Conservation (phyloP, 2,329 filamentous ascomycete genomes). For the Arthroderma sp. region DNA sequence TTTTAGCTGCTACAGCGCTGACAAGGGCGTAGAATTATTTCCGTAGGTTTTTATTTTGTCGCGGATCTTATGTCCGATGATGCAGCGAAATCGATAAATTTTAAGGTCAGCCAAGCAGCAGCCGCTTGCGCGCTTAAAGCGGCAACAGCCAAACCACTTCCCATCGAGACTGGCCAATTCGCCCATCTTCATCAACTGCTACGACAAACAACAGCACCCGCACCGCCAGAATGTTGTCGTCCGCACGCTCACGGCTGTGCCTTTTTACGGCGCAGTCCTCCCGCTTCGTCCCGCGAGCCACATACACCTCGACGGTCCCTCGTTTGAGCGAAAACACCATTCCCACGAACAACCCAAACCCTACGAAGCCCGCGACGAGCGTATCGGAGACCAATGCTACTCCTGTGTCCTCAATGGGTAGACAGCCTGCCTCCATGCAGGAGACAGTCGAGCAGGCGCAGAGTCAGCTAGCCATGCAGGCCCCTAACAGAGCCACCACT, state of each 20-base stretch:
- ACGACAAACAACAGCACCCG: conserved; percentile 11
- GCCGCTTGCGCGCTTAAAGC: conserved; percentile 4
- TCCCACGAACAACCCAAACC: conserved; percentile 48
- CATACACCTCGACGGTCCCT: conserved; percentile 35
- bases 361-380: conserved; percentile 34
- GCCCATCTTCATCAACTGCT: conserved; percentile 8
- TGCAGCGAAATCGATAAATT: background rate
- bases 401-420: conserved; percentile 38
- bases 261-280: conserved; percentile 29
- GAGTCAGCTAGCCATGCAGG: conserved; percentile 54
- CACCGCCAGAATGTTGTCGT: conserved; percentile 33
- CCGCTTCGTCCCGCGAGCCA: conserved; percentile 24
- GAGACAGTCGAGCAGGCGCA: conserved; percentile 46
- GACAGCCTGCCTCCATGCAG: conserved; percentile 42
- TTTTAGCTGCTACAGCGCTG: background rate
- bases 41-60: background rate
- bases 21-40: background rate
- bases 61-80: background rate
- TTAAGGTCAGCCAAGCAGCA: background rate
- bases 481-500: conserved; percentile 67
- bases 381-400: conserved; percentile 51
- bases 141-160: conserved; percentile 1
- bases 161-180: background rate
- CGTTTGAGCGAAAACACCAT: conserved; percentile 31
- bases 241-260: conserved; percentile 36